These are phyloP conservation scores for Aspergillus kassunensis DNA, from an alignment of 495 filamentous ascomycete species.

Conservation along the genomic window DNA sequence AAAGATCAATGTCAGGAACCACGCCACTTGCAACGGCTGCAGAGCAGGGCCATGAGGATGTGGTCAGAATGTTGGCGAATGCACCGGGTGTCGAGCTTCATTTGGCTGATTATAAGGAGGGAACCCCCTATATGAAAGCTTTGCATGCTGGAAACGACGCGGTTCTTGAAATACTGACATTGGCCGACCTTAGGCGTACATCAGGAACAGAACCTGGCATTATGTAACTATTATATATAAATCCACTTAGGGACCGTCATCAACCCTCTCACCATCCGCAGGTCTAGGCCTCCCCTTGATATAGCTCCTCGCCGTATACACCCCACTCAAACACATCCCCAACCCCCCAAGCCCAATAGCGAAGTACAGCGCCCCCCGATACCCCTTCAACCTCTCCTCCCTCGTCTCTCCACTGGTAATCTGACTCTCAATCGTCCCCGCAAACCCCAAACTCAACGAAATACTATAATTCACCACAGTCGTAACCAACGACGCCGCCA, in stretches of 20 bases:
- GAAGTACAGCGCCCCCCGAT: constrained; percentile 36
- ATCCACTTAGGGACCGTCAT: no score
- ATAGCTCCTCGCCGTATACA: constrained; percentile 13
- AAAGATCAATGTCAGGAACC: no score
- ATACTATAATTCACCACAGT: constrained; percentile 67
- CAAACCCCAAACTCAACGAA: constrained; percentile 61
- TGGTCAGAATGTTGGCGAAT: background rate
- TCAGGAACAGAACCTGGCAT: no score
- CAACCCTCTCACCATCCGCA: background rate
- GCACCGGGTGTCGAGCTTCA: background rate
- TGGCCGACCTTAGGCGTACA: no score
- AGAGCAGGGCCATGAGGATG: background rate
- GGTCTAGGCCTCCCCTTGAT: background rate
- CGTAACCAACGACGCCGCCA: constrained; percentile 57
- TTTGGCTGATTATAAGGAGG: background rate
- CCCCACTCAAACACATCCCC: constrained; percentile 14
- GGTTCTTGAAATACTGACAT: no score
- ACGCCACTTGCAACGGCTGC: background rate
- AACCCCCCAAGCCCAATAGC: constrained; percentile 34
- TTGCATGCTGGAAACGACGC: background rate
- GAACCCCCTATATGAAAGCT: background rate
- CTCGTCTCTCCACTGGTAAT: constrained; percentile 29
- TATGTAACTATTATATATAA: no score
- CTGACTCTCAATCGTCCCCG: constrained; percentile 55
- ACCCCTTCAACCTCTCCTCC: constrained; percentile 29